phyloP scores from a whole-genome alignment of 352 stramenopile genomes.

The Phytophthora macrochlamydospora region DNA sequence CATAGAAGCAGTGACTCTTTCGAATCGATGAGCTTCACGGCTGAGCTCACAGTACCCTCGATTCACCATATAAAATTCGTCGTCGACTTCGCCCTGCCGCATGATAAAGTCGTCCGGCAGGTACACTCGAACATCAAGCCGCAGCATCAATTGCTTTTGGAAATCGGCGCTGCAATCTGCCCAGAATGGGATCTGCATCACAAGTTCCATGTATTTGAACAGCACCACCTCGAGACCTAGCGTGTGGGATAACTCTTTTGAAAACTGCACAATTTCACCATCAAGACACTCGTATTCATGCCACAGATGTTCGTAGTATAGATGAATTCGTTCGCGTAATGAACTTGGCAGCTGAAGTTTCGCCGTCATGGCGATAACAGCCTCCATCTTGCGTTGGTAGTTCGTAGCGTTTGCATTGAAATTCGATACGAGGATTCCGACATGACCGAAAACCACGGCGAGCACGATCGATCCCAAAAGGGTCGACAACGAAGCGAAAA shows the following conservation, averaged over 20 bases:
- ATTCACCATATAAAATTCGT: slow-evolving; percentile 69
- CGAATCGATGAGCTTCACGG: slow-evolving; percentile 16
- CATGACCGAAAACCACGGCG: slow-evolving; percentile 57
- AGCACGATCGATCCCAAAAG: slow-evolving; percentile 52
- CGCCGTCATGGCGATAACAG: slow-evolving; percentile 48
- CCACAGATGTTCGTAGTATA: slow-evolving; percentile 64
- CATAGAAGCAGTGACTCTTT: slow-evolving; percentile 14
- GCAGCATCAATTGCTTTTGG: slow-evolving; percentile 55
- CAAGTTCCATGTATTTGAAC: slow-evolving; percentile 54
- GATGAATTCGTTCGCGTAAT: slow-evolving; percentile 54
- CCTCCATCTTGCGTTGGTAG: slow-evolving; percentile 68
- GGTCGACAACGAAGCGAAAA: slow-evolving; percentile 38
- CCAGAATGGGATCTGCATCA: slow-evolving; percentile 56
- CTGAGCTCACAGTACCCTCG: slow-evolving; percentile 46
- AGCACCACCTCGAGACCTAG: slow-evolving; percentile 56
- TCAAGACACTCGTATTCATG: slow-evolving; percentile 61
- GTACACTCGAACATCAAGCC: slow-evolving; percentile 54
- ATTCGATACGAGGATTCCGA: slow-evolving; percentile 57
- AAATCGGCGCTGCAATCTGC: slow-evolving; percentile 50
- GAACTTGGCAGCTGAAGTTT: slow-evolving; percentile 43
- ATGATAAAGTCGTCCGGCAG: slow-evolving; percentile 72
- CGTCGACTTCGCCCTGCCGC: slow-evolving; percentile 45
- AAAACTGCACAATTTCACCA: slow-evolving; percentile 45
- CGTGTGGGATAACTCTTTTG: slow-evolving; percentile 47
- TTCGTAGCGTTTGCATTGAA: slow-evolving; percentile 47